Percentiles rank a stretch among this genome's conserved stretches.
These are phyloP conservation scores for Coemansia sp. DNA, from an alignment of 192 early-diverging fungal species.

Conservation along the genomic window DNA sequence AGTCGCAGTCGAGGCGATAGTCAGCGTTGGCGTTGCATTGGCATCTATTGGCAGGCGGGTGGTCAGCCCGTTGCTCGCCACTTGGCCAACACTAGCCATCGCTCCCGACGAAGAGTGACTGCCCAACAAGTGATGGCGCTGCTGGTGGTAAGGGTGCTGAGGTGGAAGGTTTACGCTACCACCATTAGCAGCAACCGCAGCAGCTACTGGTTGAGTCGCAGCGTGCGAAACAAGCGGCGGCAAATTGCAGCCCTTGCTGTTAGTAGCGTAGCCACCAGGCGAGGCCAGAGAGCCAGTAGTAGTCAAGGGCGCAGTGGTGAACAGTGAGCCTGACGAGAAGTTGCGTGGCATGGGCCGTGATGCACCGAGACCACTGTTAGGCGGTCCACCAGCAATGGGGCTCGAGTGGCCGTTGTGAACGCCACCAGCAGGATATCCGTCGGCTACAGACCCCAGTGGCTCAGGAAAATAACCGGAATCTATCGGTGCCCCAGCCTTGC, in stretches of 20 bases:
- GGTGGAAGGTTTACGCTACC: constrained; percentile 17
- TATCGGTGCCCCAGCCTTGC: constrained; percentile 36
- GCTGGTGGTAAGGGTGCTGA: constrained; percentile 35
- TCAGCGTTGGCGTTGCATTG: constrained; percentile 46
- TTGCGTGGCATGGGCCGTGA: constrained; percentile 24
- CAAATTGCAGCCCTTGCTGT: constrained; percentile 40
- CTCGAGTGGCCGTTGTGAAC: constrained; percentile 19
- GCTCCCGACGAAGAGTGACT: neutral
- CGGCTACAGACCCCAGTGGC: constrained; percentile 10
- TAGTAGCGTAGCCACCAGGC: constrained; percentile 14
- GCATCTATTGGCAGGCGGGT: constrained; percentile 38
- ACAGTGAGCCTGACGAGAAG: constrained; percentile 27
- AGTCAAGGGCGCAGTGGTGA: constrained; percentile 12
- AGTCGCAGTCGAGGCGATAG: constrained; percentile 48
- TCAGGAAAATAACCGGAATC: constrained; percentile 54
- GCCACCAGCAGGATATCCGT: neutral
- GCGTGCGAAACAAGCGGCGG: constrained; percentile 27
- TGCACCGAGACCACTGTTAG: constrained; percentile 11
- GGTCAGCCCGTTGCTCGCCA: neutral
- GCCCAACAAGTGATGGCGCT: constrained; percentile 29
- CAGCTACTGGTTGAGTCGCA: constrained; percentile 8
- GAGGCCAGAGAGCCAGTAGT: constrained; percentile 21
- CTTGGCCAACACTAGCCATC: neutral
- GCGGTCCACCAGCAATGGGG: constrained; percentile 10
- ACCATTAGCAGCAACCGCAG: neutral